Conservation (phyloP, 1,139 yeast genomes). For the Lizanozyma gosingica region DNA sequence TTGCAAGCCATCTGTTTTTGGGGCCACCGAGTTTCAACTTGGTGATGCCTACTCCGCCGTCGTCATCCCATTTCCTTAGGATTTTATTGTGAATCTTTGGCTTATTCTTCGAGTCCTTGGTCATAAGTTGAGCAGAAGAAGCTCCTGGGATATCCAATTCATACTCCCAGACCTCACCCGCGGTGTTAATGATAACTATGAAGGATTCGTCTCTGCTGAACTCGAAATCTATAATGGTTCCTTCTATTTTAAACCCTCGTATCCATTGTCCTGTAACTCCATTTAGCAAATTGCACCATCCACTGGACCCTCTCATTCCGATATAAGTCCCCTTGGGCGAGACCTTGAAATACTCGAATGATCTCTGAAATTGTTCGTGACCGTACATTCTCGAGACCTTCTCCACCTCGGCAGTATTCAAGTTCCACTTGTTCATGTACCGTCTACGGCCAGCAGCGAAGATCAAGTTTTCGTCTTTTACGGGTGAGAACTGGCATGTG, state of each 20-base stretch:
- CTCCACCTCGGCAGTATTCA: conserved; percentile 65
- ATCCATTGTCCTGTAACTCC: conserved; percentile 80
- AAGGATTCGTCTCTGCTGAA: conserved; percentile 50
- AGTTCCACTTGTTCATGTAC: conserved; percentile 88
- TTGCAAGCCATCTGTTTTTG: conserved; percentile 72
- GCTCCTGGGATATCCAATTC: conserved; percentile 32
- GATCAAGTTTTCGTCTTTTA: conserved; percentile 42
- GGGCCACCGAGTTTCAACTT: conserved; percentile 73
- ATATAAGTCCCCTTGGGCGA: conserved; percentile 64
- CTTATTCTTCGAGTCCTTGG: conserved; percentile 1
- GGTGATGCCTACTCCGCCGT: conserved; percentile 80
- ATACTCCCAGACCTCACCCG: conserved; percentile 94
- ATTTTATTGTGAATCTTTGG: conserved; percentile 24
- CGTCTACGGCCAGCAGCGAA: conserved; percentile 89
- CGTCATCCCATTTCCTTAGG: conserved; percentile 72
- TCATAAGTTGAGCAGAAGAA: conserved; percentile 1
- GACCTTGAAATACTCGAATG: conserved; percentile 79
- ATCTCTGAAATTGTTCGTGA: conserved; percentile 72
- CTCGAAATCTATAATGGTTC: conserved; percentile 71
- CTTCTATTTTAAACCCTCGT: conserved; percentile 82
- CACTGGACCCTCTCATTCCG: conserved; percentile 75
- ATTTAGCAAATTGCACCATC: conserved; percentile 81
- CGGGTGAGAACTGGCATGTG: conserved; percentile 55
- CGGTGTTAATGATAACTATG: conserved; percentile 56
- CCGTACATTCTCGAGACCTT: conserved; percentile 88